phyloP scores from a whole-genome alignment of 1,139 yeast species.

The Wickerhamomyces sp. region DNA sequence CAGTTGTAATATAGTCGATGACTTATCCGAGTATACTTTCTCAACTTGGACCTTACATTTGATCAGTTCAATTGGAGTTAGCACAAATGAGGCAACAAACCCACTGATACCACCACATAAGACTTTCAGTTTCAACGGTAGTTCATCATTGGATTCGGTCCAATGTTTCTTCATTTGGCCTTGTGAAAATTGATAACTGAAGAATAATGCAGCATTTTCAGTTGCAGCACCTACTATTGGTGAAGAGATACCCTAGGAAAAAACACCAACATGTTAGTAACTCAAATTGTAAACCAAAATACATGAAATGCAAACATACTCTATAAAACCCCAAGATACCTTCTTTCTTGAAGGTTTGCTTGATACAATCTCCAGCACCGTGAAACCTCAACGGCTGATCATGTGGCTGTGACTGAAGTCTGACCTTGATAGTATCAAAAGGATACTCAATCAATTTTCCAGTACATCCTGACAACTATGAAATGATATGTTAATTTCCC shows the following conservation, averaged over 20 bases:
- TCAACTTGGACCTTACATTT: conserved; percentile 88
- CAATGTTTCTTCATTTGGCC: conserved; percentile 26
- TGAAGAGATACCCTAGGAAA: conserved; percentile 57
- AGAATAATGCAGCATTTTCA: conserved; percentile 73
- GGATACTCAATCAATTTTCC: conserved; percentile 90
- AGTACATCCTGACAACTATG: conserved; percentile 59
- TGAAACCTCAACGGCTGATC: conserved; percentile 34
- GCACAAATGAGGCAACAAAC: conserved; percentile 70
- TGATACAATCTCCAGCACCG: conserved; percentile 59
- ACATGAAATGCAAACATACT: conserved; percentile 14
- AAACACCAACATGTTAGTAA: background rate
- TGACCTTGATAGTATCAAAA: conserved; percentile 86
- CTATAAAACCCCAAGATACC: conserved; percentile 63
- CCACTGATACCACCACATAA: conserved; percentile 81
- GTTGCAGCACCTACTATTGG: conserved; percentile 86
- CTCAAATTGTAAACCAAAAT: conserved; percentile 30
- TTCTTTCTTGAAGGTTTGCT: conserved; percentile 54
- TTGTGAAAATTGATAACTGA: conserved; percentile 51
- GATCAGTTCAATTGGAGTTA: conserved; percentile 86
- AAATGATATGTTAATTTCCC: background rate
- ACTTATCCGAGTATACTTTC: conserved; percentile 27
- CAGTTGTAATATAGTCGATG: conserved; percentile 31
- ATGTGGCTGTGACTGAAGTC: conserved; percentile 70
- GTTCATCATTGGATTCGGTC: conserved; percentile 16
- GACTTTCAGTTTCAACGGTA: conserved; percentile 40